A percentile compares a stretch with the other conserved stretches of the same genome.
Evolutionary conservation across 768 basidiomycete genomes (phyloP).

Genomic region (Kwoniella sp.): DNA sequence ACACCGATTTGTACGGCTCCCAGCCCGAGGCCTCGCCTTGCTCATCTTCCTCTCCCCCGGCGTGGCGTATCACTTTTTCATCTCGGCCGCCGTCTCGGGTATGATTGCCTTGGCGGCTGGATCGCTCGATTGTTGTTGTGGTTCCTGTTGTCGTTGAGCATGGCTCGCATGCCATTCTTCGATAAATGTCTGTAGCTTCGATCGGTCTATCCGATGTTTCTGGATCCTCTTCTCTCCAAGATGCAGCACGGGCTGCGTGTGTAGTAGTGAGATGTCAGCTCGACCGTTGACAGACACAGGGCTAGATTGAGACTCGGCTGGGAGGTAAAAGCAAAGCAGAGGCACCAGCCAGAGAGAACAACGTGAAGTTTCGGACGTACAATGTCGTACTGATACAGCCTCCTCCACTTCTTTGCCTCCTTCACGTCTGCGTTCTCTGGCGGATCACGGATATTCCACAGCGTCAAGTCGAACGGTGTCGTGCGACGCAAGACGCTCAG

Average conservation of each 20-base stretch:
- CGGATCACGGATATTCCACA: constrained; percentile 52
- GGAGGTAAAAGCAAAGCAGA: neutral
- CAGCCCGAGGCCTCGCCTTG: constrained; percentile 13
- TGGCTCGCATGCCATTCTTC: constrained; percentile 42
- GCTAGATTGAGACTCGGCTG: too few relatives aligned
- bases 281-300: too few relatives aligned
- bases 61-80: neutral
- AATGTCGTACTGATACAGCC: constrained; percentile 54
- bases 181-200: constrained; percentile 33
- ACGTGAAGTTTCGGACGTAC: constrained; percentile 28
- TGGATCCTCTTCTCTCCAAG: constrained; percentile 44
- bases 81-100: neutral
- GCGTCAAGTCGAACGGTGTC: constrained; percentile 47
- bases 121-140: neutral
- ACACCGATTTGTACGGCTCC: constrained; percentile 30
- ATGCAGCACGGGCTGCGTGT: constrained; percentile 56
- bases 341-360: neutral
- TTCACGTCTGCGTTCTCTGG: constrained; percentile 35
- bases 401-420: constrained; percentile 49
- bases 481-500: constrained; percentile 40
- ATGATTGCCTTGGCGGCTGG: constrained; percentile 1
- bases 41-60: constrained; percentile 1
- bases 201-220: constrained; percentile 50
- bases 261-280: constrained; percentile 1
- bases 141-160: constrained; percentile 1